These are phyloP conservation scores for Chlamydomonas applanata DNA, from an alignment of 139 green algal genomes.

Conservation along the genomic window DNA sequence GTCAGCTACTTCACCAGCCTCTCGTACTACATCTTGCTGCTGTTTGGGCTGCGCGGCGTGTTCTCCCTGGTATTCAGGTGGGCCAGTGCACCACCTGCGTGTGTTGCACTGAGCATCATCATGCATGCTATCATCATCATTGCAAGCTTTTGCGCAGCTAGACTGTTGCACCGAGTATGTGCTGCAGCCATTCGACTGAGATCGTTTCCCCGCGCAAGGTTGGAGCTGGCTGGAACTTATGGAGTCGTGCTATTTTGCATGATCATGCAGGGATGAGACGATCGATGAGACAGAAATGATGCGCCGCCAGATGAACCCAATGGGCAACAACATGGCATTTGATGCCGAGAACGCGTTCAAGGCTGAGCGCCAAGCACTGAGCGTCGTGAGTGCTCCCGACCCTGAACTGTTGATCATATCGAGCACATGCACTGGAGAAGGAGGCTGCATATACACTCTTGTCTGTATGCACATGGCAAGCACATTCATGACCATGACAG, in stretches of 20 bases:
- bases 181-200: no score
- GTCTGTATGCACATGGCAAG: no score
- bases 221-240: no score
- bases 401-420: background rate
- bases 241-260: no score
- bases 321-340: conserved; percentile 50
- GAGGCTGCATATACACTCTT: no score
- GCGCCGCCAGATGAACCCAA: conserved; percentile 71
- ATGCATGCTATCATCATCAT: no score
- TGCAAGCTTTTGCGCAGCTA: no score
- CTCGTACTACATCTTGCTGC: conserved; percentile 90
- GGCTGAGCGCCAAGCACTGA: conserved; percentile 59
- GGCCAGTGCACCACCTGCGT: background rate
- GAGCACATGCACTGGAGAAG: no score
- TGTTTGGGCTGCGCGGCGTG: conserved; percentile 80
- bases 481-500: no score
- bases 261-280: conserved; percentile 59
- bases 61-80: conserved; percentile 81
- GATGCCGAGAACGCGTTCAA: conserved; percentile 76
- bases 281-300: conserved; percentile 86
- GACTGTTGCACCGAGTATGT: no score
- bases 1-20: conserved; percentile 90
- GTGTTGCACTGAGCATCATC: background rate
- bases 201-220: no score
- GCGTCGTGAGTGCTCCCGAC: conserved; percentile 14